Percentiles rank a stretch among this genome's conserved stretches.
These are phyloP conservation scores for Pseudogymnoascus sp. DNA, from an alignment of 2,329 filamentous ascomycete genomes.

Conservation along the genomic window DNA sequence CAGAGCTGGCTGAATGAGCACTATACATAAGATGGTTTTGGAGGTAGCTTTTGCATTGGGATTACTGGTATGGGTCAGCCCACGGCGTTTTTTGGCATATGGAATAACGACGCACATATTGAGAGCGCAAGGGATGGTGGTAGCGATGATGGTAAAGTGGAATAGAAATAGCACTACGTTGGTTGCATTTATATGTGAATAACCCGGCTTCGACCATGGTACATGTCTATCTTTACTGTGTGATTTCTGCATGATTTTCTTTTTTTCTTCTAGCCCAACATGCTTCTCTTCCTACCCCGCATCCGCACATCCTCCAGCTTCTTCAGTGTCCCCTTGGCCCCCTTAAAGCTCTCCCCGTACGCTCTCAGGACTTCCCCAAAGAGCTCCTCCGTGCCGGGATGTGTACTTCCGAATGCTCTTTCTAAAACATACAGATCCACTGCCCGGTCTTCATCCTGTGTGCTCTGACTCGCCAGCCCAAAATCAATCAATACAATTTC, in stretches of 20 bases:
- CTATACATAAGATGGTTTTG: not conserved
- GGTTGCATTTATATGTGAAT: slow-evolving; percentile 4
- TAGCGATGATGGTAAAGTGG: not conserved
- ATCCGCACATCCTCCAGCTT: slow-evolving; percentile 86
- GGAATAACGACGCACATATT: slow-evolving; percentile 7
- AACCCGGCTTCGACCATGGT: not conserved
- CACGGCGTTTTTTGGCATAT: not conserved
- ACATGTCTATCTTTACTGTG: not conserved
- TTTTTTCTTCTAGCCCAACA: slow-evolving; percentile 61
- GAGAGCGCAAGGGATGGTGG: not conserved
- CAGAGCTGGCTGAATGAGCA: slow-evolving; percentile 50
- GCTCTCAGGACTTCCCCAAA: slow-evolving; percentile 66
- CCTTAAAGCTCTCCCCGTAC: slow-evolving; percentile 69
- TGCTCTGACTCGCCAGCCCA: slow-evolving; percentile 73
- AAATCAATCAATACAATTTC: slow-evolving; percentile 92
- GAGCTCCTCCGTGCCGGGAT: slow-evolving; percentile 72
- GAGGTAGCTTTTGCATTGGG: slow-evolving; percentile 16
- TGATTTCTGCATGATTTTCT: not conserved
- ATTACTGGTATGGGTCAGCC: not conserved
- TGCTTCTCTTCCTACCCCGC: slow-evolving; percentile 92
- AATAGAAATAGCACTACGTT: not conserved
- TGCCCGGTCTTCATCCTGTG: slow-evolving; percentile 83
- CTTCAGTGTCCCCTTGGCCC: slow-evolving; percentile 64
- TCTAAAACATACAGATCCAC: slow-evolving; percentile 96
- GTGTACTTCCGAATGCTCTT: slow-evolving; percentile 87